Evolutionary conservation across 2,329 filamentous ascomycete species (phyloP).

Genomic region (Pseudogymnoascus sp.): DNA sequence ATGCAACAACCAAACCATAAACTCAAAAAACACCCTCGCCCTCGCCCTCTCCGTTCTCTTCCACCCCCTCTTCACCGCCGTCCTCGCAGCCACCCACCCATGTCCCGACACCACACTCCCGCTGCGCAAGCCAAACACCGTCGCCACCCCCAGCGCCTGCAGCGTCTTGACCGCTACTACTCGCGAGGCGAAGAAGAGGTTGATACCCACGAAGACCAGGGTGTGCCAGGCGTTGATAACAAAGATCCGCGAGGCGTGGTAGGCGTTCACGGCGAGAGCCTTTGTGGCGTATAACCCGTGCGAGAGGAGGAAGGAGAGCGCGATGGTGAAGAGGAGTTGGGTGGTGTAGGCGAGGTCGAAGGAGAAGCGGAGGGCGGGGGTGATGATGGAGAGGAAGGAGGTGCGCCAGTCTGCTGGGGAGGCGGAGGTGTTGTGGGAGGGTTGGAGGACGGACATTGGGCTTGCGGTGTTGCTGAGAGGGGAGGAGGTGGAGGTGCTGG

Average conservation of each 20-base stretch:
- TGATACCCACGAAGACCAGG: background rate
- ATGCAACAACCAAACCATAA: slow-evolving; percentile 12
- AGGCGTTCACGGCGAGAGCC: background rate
- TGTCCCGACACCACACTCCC: background rate
- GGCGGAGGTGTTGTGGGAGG: background rate
- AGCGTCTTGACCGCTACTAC: background rate
- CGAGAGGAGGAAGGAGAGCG: background rate
- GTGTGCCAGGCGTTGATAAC: background rate
- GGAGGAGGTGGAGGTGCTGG: background rate
- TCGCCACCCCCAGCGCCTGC: background rate
- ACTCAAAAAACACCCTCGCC: slow-evolving; percentile 10
- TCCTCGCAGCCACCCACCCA: background rate
- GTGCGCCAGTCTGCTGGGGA: background rate
- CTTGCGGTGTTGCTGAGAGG: background rate
- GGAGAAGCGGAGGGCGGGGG: background rate
- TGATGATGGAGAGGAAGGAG: background rate
- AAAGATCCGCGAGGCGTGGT: background rate
- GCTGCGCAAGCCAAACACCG: background rate
- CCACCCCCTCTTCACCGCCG: background rate
- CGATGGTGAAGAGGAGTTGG: background rate
- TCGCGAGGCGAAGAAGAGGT: background rate
- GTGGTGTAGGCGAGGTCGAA: background rate
- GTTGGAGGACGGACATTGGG: background rate
- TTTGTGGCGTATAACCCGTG: background rate
- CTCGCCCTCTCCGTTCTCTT: slow-evolving; percentile 9